Conservation (phyloP, 1,139 yeast species). For the Pichia sp. region DNA sequence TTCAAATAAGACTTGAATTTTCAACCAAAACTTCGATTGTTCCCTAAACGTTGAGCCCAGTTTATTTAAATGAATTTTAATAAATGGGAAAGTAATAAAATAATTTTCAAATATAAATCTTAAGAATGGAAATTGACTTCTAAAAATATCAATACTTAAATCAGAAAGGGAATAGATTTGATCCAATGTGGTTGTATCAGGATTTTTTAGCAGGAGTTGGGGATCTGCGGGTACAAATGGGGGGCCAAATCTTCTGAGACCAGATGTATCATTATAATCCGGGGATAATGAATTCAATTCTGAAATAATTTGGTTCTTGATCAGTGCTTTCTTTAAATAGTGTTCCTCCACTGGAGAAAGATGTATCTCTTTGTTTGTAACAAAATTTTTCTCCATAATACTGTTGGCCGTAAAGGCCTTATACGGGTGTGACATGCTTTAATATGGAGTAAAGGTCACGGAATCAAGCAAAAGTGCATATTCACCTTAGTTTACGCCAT, state of each 20-base stretch:
- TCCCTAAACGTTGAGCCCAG: constrained; percentile 20
- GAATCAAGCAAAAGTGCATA: too few species aligned
- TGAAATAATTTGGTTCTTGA: constrained; percentile 51
- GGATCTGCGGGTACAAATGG: constrained; percentile 51
- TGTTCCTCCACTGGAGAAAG: constrained; percentile 54
- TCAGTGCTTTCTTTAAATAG: constrained; percentile 72
- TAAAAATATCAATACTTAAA: constrained; percentile 20
- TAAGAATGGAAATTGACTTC: constrained; percentile 53
- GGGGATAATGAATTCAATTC: constrained; percentile 52
- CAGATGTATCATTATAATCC: constrained; percentile 43
- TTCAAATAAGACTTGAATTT: constrained; percentile 75
- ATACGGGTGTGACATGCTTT: constrained; percentile 8
- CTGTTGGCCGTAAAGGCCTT: constrained; percentile 6
- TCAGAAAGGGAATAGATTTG: constrained; percentile 16
- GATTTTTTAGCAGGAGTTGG: constrained; percentile 17
- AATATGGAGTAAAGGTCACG: not conserved
- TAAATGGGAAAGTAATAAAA: constrained; percentile 67
- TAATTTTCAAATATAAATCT: constrained; percentile 59
- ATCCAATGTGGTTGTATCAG: constrained; percentile 6
- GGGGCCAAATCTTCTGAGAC: constrained; percentile 61
- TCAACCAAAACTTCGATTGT: constrained; percentile 62
- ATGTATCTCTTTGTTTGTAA: not conserved
- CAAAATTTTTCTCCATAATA: not conserved
- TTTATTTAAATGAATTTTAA: constrained; percentile 35
- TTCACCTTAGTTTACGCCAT: too few species aligned